A percentile compares a stretch with the other conserved stretches of the same genome.
These are phyloP conservation scores for Pseudopithomyces maydicus DNA, from an alignment of 2,329 filamentous ascomycete species.

Conservation along the genomic window DNA sequence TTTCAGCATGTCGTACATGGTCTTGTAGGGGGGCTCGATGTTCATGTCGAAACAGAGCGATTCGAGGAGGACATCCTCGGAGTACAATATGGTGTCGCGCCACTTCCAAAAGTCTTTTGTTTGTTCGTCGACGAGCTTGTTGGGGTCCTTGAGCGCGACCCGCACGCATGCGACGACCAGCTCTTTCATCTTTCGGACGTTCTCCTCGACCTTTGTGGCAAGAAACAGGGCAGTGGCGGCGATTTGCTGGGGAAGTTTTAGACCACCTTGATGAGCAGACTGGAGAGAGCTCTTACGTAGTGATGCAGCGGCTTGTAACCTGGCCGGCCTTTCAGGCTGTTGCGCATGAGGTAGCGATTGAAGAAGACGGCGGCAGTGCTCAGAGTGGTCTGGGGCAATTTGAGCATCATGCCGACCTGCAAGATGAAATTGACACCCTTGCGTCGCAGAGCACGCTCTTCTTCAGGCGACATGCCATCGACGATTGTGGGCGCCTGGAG, in stretches of 20 bases:
- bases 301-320: slow-evolving; percentile 76
- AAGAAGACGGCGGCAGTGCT: slow-evolving; percentile 94
- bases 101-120: slow-evolving; percentile 98
- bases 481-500: slow-evolving; percentile 80
- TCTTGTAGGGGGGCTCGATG: slow-evolving; percentile 84
- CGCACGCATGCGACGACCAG: slow-evolving; percentile 92
- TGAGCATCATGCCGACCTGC: slow-evolving; percentile 89
- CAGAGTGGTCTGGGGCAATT: slow-evolving; percentile 88
- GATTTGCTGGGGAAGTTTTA: slow-evolving; percentile 62
- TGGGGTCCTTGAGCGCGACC: slow-evolving; percentile 91
- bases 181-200: slow-evolving; percentile 93
- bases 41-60: slow-evolving; percentile 92
- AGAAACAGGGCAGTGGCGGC: slow-evolving; percentile 91
- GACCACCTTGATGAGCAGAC: not conserved
- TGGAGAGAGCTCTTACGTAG: slow-evolving; percentile 57
- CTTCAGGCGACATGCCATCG: slow-evolving; percentile 75
- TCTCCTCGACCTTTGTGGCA: slow-evolving; percentile 96
- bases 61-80: slow-evolving; percentile 92
- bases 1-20: slow-evolving; percentile 80
- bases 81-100: slow-evolving; percentile 89
- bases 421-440: slow-evolving; percentile 98
- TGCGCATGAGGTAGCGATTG: slow-evolving; percentile 93
- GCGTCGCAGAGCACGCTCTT: slow-evolving; percentile 79
- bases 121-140: slow-evolving; percentile 90
- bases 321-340: slow-evolving; percentile 76